These are phyloP conservation scores for Carpinus viminea DNA, from an alignment of 306 rosid species.

Conservation along the genomic window DNA sequence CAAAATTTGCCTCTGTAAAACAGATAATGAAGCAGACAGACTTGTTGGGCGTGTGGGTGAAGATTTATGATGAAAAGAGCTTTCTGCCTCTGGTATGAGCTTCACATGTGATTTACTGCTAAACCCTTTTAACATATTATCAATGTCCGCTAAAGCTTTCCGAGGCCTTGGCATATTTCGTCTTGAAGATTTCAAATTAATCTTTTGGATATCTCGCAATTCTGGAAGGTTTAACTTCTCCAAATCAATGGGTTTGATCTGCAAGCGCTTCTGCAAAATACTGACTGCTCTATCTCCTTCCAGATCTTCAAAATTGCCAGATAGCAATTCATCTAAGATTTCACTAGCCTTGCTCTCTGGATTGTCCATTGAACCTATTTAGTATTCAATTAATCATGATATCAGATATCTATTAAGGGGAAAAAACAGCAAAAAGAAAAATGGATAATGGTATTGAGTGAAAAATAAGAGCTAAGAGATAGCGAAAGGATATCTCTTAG, in stretches of 20 bases:
- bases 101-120: conserved; percentile 38
- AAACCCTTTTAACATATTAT: conserved; percentile 43
- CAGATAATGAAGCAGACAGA: conserved; percentile 55
- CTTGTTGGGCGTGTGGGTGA: conserved; percentile 74
- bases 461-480: background rate
- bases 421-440: background rate
- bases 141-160: conserved; percentile 43
- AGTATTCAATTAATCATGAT: conserved; percentile 10
- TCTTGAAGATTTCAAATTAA: conserved; percentile 45
- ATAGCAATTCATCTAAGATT: conserved; percentile 59
- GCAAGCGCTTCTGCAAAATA: conserved; percentile 67
- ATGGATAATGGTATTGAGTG: background rate
- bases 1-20: conserved; percentile 49
- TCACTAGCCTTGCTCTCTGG: conserved; percentile 38
- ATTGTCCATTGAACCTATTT: conserved; percentile 48
- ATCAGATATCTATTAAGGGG: conserved; percentile 6
- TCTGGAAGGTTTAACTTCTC: conserved; percentile 59
- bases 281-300: conserved; percentile 54
- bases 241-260: conserved; percentile 60
- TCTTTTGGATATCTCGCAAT: conserved; percentile 44
- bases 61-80: conserved; percentile 35
- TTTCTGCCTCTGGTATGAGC: conserved; percentile 32
- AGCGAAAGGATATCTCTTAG: background rate
- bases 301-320: conserved; percentile 52
- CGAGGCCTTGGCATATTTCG: conserved; percentile 45